Percentiles rank a stretch among this genome's conserved stretches.
Evolutionary conservation across 768 basidiomycete species (phyloP).

Genomic region (Lactarius tabidus): DNA sequence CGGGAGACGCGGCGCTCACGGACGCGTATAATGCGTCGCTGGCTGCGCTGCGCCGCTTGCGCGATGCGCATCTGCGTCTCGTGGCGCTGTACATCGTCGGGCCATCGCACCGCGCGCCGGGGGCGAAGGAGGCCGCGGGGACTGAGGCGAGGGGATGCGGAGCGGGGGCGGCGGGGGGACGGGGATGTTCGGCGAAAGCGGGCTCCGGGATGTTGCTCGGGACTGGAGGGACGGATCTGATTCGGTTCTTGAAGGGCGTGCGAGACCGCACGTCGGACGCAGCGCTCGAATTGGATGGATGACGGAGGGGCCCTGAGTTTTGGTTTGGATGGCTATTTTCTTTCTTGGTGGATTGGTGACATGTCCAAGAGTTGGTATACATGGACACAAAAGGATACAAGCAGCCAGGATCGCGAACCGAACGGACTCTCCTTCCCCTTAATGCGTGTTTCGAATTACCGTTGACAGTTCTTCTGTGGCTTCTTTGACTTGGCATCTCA

Average conservation of each 20-base stretch:
- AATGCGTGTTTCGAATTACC: no score
- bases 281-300: constrained; percentile 26
- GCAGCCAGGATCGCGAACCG: no score
- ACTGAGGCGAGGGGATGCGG: not conserved
- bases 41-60: constrained; percentile 47
- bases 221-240: constrained; percentile 55
- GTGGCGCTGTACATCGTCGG: constrained; percentile 54
- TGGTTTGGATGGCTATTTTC: no score
- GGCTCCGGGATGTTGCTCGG: constrained; percentile 36
- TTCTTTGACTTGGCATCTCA: no score
- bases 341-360: no score
- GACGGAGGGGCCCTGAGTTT: no score
- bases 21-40: constrained; percentile 50
- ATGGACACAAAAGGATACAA: no score
- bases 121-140: not conserved
- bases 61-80: constrained; percentile 56
- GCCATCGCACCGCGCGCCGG: constrained; percentile 37
- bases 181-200: no score
- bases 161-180: no score
- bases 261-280: constrained; percentile 46
- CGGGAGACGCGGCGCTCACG: constrained; percentile 26
- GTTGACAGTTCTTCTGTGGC: no score
- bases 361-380: no score
- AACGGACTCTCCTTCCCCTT: no score
- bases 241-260: constrained; percentile 53